Base-by-base conservation (phyloP, 108 stramenopile species). In the Nitzschia palea region DNA sequence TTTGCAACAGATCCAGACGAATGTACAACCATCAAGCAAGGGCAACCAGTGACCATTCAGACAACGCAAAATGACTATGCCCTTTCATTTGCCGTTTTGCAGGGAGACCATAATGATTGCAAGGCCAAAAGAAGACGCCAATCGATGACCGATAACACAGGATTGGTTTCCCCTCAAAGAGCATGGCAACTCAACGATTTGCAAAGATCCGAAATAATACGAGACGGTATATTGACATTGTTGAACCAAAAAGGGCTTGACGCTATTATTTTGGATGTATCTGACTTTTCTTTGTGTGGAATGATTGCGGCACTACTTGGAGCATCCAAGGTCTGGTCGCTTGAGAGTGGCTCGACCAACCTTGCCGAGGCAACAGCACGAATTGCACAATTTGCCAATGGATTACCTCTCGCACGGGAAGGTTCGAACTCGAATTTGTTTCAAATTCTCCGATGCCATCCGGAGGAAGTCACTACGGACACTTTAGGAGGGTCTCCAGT, bases 271-370 rank as follows among this genome's bases (percentile, higher is more conserved):
- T 55, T 92, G 40, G 92, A 94, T 62, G 55, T 94, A 9, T 89
- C 93, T 0, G 93, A 94, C 60, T 84, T 89, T 64, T 73, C 84
- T 36, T 37, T 89, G 17, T 87, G 89, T 71, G 87, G 79, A 15
- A 85, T 90, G 43, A 78, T 94, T 57, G 89, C 93, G 22, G 82
- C 89, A 1, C 44, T 78, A 27, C 33, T 63, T 0, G 83, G 86
- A 17, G 86, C 86, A 23, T 64, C 35, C 6, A 43, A 70, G 14
- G 93, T 90, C 4, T 70, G 77, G 10, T 87, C 89, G 15, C 33
- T 90, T 25, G 93, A 94, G 76, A 74, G 80, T 33, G 76, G 75
- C 56, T 63, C 67, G 12, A 40, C 60, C 3, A 47, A 64, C 17
- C 68, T 88, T 8, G 75, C 88, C 2, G 58, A 74, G 15, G 40